Evolutionary conservation across 345 rosid genomes (phyloP), one percentile per base, ranked within the genome.

Genomic region (Populus alba): DNA sequence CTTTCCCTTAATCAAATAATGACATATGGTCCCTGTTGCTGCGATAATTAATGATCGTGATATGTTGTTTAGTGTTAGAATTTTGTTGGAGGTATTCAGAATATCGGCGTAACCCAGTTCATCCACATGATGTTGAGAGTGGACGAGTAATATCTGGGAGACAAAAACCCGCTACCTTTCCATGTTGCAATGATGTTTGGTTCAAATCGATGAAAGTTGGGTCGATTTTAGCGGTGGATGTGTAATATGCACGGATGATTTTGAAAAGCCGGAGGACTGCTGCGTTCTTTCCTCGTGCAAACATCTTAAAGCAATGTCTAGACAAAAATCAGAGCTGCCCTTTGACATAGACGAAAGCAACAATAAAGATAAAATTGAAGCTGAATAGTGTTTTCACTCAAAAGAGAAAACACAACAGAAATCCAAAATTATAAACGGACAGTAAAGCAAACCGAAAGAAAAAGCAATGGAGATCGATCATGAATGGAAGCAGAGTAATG

Each of bases 241-340:
- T 41, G 68, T 55, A 3, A 79, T 73, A 16, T 79, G 81, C 63
- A 9, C 74, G 74, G 78, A 79, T 6, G 62, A 59, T 73, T 79
- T 41, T 66, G 11, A 6, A 0, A 33, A 66, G 29, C 74, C 47
- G 6, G 65, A 55, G 33, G 6, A 66, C 17, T 41, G 81, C 25
- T 18, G 77, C 7, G 31, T 68, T 31, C 68, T 79, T 41, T 47
- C 77, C 0, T 67, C 59, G 16, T 79, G 81, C 74, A 31, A 29
- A 4, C 59, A 18, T 53, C n/a, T 53, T 73, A 17, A 77, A 68
- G 16, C 12, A 7, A 0, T 79, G 81, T 77, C 47, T 73, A 63
- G 59, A 41, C 7, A 37, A 41, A 20, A 63, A 68, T 43, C 68
- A 13, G n/a, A 79, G 39, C 1, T 73, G 81, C 23, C 77, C 73